Percentiles rank a stretch among this genome's conserved stretches.
Conservation (phyloP, 1,139 yeast species). For the Hanseniaspora gamundiae region DNA sequence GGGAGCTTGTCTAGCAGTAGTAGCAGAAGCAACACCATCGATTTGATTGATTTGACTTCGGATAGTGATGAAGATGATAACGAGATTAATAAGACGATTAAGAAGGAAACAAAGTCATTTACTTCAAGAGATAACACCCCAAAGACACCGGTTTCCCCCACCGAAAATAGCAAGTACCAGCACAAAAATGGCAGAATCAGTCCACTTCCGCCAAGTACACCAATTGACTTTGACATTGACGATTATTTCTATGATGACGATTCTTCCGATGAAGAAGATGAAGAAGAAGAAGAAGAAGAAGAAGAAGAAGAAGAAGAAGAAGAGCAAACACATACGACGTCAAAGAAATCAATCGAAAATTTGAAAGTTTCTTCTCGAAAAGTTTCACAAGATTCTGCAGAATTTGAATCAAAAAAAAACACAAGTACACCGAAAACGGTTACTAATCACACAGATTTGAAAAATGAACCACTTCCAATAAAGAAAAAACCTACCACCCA, state of each 20-base stretch:
- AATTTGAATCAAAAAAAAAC: too few relatives aligned
- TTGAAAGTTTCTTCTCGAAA: too few relatives aligned
- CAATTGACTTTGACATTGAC: neutral
- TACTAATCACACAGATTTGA: too few relatives aligned
- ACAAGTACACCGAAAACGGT: too few relatives aligned
- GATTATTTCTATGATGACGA: neutral
- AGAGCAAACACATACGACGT: neutral
- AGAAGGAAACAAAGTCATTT: too few relatives aligned
- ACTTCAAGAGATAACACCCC: too few relatives aligned
- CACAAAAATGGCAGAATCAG: neutral
- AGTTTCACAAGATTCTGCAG: too few relatives aligned
- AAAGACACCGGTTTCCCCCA: too few relatives aligned
- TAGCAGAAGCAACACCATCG: neutral
- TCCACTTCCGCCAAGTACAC: neutral
- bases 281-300: neutral
- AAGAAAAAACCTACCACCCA: neutral
- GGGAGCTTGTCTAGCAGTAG: neutral
- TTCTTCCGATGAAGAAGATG: neutral
- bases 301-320: neutral
- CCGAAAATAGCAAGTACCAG: neutral
- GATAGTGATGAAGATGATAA: neutral
- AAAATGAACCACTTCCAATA: neutral
- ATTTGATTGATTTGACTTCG: conserved; percentile 1
- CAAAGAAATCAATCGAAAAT: too few relatives aligned
- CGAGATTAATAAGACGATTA: neutral